A percentile compares a stretch with the other conserved stretches of the same genome.
Conservation (phyloP, 2,329 filamentous ascomycete genomes). For the Macroventuria anomochaeta region DNA sequence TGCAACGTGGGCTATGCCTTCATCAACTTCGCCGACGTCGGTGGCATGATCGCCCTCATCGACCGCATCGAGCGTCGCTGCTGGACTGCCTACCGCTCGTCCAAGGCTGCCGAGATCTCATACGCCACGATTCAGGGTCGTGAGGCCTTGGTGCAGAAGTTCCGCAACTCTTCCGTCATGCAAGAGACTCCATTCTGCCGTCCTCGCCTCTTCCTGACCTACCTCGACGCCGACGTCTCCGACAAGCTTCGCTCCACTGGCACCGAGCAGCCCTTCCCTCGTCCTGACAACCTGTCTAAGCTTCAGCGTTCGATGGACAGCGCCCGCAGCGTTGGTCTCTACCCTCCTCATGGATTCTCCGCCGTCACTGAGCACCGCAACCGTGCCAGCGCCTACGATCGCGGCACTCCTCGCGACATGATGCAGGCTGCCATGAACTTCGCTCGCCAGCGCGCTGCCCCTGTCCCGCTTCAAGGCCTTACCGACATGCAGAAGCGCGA, state of each 20-base stretch:
- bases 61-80: constrained; percentile 38
- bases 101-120: constrained; percentile 87
- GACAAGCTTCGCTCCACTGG: constrained; percentile 60
- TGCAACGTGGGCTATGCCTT: constrained; percentile 92
- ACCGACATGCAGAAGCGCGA: constrained; percentile 30
- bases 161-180: constrained; percentile 97
- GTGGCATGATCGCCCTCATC: constrained; percentile 41
- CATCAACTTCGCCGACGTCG: constrained; percentile 85
- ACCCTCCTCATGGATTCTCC: constrained; percentile 78
- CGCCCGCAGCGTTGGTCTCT: constrained; percentile 84
- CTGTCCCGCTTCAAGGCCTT: constrained; percentile 17
- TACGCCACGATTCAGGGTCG: constrained; percentile 98
- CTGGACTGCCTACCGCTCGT: constrained; percentile 81
- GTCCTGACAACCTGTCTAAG: constrained; percentile 83
- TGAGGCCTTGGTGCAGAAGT: constrained; percentile 90
- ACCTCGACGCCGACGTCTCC: constrained; percentile 53
- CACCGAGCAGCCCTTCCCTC: constrained; percentile 76
- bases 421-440: constrained; percentile 28
- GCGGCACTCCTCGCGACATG: constrained; percentile 67
- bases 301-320: constrained; percentile 88
- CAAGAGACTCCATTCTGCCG: constrained; percentile 80
- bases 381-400: constrained; percentile 79
- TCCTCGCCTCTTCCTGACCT: constrained; percentile 70
- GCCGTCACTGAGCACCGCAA: constrained; percentile 77
- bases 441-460: constrained; percentile 25